Evolutionary conservation across 805 yeast genomes (phyloP).

Genomic region (Debaryomyces prosopidis): DNA sequence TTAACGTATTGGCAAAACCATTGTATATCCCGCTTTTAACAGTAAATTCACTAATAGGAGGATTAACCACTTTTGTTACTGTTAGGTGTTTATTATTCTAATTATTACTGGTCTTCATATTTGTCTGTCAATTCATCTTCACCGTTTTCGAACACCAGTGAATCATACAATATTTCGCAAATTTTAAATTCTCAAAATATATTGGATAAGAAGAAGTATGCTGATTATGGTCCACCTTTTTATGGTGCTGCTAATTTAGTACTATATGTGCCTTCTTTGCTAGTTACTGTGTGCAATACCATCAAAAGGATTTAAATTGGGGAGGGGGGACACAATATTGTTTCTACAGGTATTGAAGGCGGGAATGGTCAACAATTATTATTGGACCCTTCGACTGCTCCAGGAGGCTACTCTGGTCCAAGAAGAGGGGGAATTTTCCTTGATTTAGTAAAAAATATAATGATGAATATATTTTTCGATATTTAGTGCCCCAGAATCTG

Average conservation of each 20-base stretch:
- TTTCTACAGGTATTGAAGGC: slow-evolving; percentile 29
- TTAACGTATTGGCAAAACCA: slow-evolving; percentile 12
- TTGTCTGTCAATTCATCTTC: slow-evolving; percentile 21
- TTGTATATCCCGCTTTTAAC: slow-evolving; percentile 25
- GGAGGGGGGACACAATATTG: slow-evolving; percentile 58
- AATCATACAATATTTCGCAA: slow-evolving; percentile 22
- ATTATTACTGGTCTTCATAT: slow-evolving; percentile 28
- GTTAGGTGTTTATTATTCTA: slow-evolving; percentile 30
- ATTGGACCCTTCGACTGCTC: slow-evolving; percentile 23
- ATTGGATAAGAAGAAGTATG: slow-evolving; percentile 17
- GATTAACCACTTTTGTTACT: slow-evolving; percentile 19
- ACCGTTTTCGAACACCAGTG: slow-evolving; percentile 26
- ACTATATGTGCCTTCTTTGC: slow-evolving; percentile 46
- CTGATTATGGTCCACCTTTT: slow-evolving; percentile 24
- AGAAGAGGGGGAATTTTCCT: no score
- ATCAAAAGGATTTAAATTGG: slow-evolving; percentile 48
- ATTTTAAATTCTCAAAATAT: slow-evolving; percentile 38
- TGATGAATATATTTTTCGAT: no score
- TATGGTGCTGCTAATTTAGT: slow-evolving; percentile 27
- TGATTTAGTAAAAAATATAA: no score
- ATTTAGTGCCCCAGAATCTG: no score
- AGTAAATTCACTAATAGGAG: slow-evolving; percentile 22
- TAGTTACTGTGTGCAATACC: slow-evolving; percentile 46
- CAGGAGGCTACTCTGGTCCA: slow-evolving; percentile 31
- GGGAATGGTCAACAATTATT: slow-evolving; percentile 14